A percentile compares a stretch with the other conserved stretches of the same genome.
Evolutionary conservation across 176 grass and related monocot species (phyloP).

Genomic region (Lolium multiflorum): DNA sequence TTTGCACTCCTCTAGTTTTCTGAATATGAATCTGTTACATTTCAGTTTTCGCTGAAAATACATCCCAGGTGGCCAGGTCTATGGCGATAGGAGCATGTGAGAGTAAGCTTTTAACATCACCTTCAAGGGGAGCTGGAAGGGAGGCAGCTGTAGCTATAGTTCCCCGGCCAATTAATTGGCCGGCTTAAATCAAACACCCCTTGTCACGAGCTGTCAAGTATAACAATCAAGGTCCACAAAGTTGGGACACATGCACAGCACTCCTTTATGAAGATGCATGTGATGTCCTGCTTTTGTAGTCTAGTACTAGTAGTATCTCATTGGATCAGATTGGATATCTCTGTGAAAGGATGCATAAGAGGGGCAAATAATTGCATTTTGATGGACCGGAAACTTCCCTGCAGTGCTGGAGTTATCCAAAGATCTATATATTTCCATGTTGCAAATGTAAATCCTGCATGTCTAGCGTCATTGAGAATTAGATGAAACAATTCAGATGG

Average conservation of each 20-base stretch:
- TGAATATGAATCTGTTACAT: no score
- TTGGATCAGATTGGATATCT: constrained; percentile 27
- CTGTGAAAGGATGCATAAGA: background rate
- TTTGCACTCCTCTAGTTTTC: no score
- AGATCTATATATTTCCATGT: background rate
- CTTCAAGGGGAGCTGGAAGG: constrained; percentile 32
- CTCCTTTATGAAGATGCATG: constrained; percentile 41
- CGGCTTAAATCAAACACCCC: constrained; percentile 8
- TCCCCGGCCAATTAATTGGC: constrained; percentile 36
- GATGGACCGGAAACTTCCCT: background rate
- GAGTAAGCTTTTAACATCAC: constrained; percentile 44
- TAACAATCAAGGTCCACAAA: constrained; percentile 34
- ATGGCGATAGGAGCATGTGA: constrained; percentile 28
- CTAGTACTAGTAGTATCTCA: background rate
- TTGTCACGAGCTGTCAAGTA: constrained; percentile 44
- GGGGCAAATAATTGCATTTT: background rate
- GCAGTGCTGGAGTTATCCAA: background rate
- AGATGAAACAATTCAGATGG: background rate
- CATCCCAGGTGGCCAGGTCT: background rate
- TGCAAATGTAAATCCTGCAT: background rate
- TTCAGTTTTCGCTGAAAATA: no score
- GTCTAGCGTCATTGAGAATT: background rate
- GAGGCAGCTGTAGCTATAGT: constrained; percentile 45
- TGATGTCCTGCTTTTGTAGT: constrained; percentile 41
- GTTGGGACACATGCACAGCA: constrained; percentile 35